Base-by-base conservation (phyloP, 441 rosid genomes). In the California macrophylla region DNA sequence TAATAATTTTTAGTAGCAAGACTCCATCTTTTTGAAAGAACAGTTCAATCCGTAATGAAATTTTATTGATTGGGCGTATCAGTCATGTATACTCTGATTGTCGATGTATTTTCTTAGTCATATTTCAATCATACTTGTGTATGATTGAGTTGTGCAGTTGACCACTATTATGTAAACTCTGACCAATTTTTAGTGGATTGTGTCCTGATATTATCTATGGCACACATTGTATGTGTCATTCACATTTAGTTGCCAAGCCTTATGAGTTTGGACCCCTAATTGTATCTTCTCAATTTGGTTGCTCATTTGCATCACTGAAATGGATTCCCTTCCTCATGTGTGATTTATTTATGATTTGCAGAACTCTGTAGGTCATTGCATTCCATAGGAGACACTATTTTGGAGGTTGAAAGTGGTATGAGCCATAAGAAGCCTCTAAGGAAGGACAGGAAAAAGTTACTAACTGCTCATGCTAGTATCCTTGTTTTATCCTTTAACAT, bases 341-440 rank as follows among this genome's bases (percentile, higher is more conserved):
- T 50, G 77, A 61, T 83, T 70, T 25, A 25, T 25, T 29, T 29
- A 12, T 25, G 15, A 23, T 26, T 62, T 65, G 40, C 84, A 88
- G 93, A 82, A 77, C 80, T 81, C 68, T 88, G 93, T 83, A 77
- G 81, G 79, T 81, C 76, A 64, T 73, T 83, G 70, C 78, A 34
- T 71, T 68, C 75, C 62, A 63, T 75, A 38, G 80, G 73, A 77
- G 82, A 79, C 66, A 64, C 40, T 64, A 29, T 32, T 28, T 67
- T 67, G 71, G 84, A 78, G 74, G 76, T 16, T 71, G 73, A 76
- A 71, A 79, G 80, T 67, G 69, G 75, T 66, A 56, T 66, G 26
- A 78, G 79, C 70, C 79, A 64, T 50, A 77, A 79, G 76, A 86
- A 81, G 72, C 87, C 85, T 78, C 84, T 80, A 21, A 83, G 81